Evolutionary conservation across 1,284 basidiomycete species (phyloP).

Genomic region (Rhodotorula mucilaginosa): DNA sequence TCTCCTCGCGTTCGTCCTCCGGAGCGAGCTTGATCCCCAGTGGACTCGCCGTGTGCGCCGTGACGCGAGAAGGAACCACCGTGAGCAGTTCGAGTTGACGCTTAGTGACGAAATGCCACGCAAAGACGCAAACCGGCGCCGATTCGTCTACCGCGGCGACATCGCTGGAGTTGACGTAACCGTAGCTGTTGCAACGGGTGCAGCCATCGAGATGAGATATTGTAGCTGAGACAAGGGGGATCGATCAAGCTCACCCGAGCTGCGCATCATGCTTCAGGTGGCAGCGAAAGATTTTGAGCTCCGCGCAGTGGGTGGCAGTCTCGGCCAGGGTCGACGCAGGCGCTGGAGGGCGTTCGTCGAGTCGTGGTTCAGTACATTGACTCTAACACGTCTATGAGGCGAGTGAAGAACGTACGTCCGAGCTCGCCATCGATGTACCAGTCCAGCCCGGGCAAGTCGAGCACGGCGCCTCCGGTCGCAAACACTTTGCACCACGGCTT

Average conservation of each 20-base stretch:
- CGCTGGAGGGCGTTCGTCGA: not conserved
- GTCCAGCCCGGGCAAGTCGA: not conserved
- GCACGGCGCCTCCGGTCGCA: constrained; percentile 15
- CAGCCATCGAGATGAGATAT: no score
- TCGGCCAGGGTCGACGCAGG: not conserved
- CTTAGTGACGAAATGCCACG: not conserved
- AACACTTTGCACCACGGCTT: constrained; percentile 21
- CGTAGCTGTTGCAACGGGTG: not conserved
- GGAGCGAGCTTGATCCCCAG: not conserved
- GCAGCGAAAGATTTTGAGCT: constrained; percentile 6
- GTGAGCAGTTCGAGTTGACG: not conserved
- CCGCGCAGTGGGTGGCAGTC: not conserved
- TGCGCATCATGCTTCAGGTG: not conserved
- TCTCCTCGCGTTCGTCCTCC: not conserved
- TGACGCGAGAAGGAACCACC: not conserved
- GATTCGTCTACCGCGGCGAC: not conserved
- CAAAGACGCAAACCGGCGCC: not conserved
- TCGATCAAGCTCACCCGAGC: not conserved
- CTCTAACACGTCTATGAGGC: fast-evolving
- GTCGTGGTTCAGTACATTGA: not conserved
- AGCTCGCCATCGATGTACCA: constrained; percentile 15
- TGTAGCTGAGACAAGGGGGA: not conserved
- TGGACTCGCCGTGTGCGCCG: no score
- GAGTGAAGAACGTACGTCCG: not conserved
- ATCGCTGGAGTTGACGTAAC: constrained; percentile 1